Evolutionary conservation across 2,329 filamentous ascomycete species (phyloP), one percentile per base, ranked within the genome.

Genomic region (Arthrobotrys megalospora): DNA sequence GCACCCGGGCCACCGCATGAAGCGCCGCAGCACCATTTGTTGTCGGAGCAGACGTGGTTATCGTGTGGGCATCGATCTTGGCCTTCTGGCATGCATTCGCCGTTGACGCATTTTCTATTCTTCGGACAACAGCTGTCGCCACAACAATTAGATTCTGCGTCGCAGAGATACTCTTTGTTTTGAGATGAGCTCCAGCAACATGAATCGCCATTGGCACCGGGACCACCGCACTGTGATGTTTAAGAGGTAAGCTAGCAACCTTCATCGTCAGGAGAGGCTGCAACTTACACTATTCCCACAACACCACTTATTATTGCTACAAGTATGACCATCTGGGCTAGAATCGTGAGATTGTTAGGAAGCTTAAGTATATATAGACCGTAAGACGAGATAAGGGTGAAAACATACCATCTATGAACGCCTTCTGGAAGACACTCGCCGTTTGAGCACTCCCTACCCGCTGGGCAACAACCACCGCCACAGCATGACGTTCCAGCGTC

Each of bases 171-270:
- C 21, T 24, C 4, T 5, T 14, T 34, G 4, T 34, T 7, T 4
- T 19, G 45, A n/a, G 36, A 12, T 1, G 68, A 21, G 48, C 32
- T 34, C 68, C 68, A 72, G 48, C 68, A 72, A 14, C 68, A 72
- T 24, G 36, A 65, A 5, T 72, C 68, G 0, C 68, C 68, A 21
- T 65, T 65, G 2, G 58, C 47, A 3, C 68, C 68, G 1, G 68
- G 68, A 2, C 68, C 68, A 7, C 68, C 68, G 14, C 68, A 72
- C 53, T 60, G 41, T 41, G 24, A 7, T 7, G 3, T 21, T 8
- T 6, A 21, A 38, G 5, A 10, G 24, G 24, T 60, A 8, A 41
- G 53, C 24, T n/a, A 41, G 3, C 21, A 19, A 5, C 12, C 19
- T 38, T 3, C n/a, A 34, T 8, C 6, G 36, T 38, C 19, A 6